These are phyloP conservation scores for Orychophragmus violaceus DNA, from an alignment of 345 rosid genomes.

Conservation along the genomic window DNA sequence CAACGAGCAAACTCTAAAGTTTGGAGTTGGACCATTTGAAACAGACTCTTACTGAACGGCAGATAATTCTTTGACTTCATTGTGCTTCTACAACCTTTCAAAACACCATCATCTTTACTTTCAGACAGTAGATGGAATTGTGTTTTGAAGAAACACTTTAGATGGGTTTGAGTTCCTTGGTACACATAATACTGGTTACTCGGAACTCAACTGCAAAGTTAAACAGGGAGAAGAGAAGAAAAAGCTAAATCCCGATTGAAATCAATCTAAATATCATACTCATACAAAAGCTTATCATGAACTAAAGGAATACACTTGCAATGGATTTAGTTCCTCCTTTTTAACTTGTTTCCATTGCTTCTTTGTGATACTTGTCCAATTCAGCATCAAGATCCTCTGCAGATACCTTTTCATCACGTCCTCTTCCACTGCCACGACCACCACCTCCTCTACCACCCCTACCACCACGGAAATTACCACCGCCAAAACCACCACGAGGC, in stretches of 20 bases:
- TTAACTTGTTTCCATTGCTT: constrained; percentile 43
- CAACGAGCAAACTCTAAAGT: not conserved
- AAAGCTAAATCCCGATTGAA: constrained; percentile 4
- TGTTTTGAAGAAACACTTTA: constrained; percentile 3
- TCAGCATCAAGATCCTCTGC: constrained; percentile 60
- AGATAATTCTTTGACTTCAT: too few species aligned
- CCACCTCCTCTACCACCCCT: constrained; percentile 36
- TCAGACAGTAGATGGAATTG: not conserved
- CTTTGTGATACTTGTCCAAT: constrained; percentile 50
- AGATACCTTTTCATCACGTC: constrained; percentile 35
- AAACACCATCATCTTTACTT: not conserved
- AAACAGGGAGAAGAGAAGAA: not conserved
- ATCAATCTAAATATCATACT: constrained; percentile 24
- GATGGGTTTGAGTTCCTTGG: not conserved
- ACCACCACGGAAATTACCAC: constrained; percentile 33
- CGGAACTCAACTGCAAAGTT: not conserved
- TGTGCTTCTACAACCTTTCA: too few species aligned
- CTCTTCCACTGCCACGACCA: constrained; percentile 37
- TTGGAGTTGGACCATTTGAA: too few species aligned
- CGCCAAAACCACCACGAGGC: constrained; percentile 33
- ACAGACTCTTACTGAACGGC: too few species aligned
- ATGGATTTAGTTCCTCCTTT: not conserved
- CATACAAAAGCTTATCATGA: constrained; percentile 23
- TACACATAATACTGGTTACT: constrained; percentile 14
- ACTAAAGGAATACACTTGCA: constrained; percentile 16